phyloP scores from a whole-genome alignment of 2,329 filamentous ascomycete genomes.

The Diplodia mutila region DNA sequence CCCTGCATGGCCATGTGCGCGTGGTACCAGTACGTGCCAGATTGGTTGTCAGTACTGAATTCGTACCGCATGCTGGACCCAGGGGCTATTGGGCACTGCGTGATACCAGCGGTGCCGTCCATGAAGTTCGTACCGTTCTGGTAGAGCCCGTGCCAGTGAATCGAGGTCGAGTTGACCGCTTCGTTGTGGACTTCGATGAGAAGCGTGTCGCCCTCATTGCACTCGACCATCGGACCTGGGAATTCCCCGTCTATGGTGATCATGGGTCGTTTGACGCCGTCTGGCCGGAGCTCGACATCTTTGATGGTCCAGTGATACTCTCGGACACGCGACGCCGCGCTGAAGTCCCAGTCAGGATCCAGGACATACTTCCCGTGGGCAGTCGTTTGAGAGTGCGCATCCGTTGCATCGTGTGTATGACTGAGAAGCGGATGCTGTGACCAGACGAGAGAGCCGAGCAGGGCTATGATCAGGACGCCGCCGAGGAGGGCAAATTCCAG shows the following conservation, averaged over 20 bases:
- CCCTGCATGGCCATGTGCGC: conserved; percentile 70
- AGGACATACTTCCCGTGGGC: conserved; percentile 52
- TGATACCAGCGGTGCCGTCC: conserved; percentile 69
- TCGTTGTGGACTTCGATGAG: conserved; percentile 67
- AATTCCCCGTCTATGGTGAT: conserved; percentile 47
- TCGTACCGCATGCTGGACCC: conserved; percentile 69
- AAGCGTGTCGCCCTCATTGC: conserved; percentile 67
- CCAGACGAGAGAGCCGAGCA: conserved; percentile 10
- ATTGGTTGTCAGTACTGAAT: conserved; percentile 56
- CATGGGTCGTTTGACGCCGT: conserved; percentile 53
- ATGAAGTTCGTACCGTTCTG: conserved; percentile 71
- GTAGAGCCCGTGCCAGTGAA: conserved; percentile 74
- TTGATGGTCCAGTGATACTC: conserved; percentile 65
- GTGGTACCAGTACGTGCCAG: conserved; percentile 81
- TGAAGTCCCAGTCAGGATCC: conserved; percentile 59
- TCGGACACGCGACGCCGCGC: conserved; percentile 55
- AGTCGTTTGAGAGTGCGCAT: not conserved
- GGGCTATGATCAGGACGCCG: not conserved
- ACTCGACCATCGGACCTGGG: conserved; percentile 46
- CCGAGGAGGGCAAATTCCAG: conserved; percentile 13
- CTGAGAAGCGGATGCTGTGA: not conserved
- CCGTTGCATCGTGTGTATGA: not conserved
- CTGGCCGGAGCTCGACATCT: conserved; percentile 63
- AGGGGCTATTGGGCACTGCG: conserved; percentile 68
- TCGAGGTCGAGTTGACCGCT: conserved; percentile 61